Base-by-base conservation (phyloP, 148 eudicot genomes). In the Arctostaphylos glauca region DNA sequence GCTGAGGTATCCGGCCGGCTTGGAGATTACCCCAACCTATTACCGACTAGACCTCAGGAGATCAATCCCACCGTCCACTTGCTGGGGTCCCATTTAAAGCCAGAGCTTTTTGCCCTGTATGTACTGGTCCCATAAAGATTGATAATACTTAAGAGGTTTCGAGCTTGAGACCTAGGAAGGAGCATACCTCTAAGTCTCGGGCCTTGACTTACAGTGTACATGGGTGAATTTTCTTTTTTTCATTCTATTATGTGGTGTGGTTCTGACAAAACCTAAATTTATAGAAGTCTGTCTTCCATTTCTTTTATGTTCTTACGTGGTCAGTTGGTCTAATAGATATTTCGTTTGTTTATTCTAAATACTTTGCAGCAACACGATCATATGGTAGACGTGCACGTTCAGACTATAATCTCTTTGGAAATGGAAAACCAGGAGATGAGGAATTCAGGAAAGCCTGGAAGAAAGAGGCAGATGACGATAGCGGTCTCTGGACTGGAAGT, bases 391-490 rank as follows among this genome's bases (percentile, higher is more conserved):
- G 83, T 60, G 87, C 89, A 84, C 87, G 81, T 78, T 86, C 94
- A 64, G 81, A 84, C 8, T 96, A 96, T 84, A 93, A 94, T 90
- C 92, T 96, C 19, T 96, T 96, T 47, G 92, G 94, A 52, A 90
- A 89, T 71, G 93, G 96, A 86, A 81, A 78, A 60, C 99, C 97
- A 21, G 95, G 94, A 46, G 90, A 92, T 60, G 83, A 89, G 81
- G 90, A 93, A 83, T 96, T 94, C 83, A 87, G 95, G 84, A 91
- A 93, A 84, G 90, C 95, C 46, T 96, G 97, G 97, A 91, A 92
- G 49, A 92, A 93, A 83, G 88, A 92, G 79, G 81, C 88, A 74
- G 95, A 90, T 16, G 97, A 94, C 49, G 98, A 96, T 72, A 89
- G 84, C 80, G 86, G 87, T 82, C 91, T 94, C 25, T 96, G 99